These are phyloP conservation scores for Stemphylium vesicarium DNA, from an alignment of 2,329 filamentous ascomycete species.

Conservation along the genomic window DNA sequence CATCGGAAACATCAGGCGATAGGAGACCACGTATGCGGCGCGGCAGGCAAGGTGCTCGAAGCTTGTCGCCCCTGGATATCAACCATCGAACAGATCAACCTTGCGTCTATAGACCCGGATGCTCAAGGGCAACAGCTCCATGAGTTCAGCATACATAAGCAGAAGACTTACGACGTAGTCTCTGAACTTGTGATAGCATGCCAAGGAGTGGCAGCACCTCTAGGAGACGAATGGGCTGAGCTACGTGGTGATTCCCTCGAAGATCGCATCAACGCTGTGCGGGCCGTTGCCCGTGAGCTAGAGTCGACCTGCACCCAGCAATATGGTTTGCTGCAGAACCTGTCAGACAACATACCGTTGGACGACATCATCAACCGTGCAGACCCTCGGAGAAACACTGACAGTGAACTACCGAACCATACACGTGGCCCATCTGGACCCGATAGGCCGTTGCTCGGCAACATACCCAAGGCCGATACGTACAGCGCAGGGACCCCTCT, in stretches of 20 bases:
- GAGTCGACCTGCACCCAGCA: conserved; percentile 88
- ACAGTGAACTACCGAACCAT: conserved; percentile 45
- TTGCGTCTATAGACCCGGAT: conserved; percentile 76
- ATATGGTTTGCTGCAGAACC: conserved; percentile 82
- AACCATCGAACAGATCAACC: conserved; percentile 88
- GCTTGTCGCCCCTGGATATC: conserved; percentile 89
- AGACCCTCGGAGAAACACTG: conserved; percentile 52
- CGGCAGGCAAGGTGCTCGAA: conserved; percentile 81
- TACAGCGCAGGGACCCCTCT: conserved; percentile 63
- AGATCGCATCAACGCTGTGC: conserved; percentile 80
- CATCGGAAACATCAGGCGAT: conserved; percentile 78
- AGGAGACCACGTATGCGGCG: conserved; percentile 80
- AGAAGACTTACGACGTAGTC: conserved; percentile 90
- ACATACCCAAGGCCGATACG: conserved; percentile 65
- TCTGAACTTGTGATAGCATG: conserved; percentile 87
- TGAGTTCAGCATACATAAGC: conserved; percentile 90
- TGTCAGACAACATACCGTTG: conserved; percentile 77
- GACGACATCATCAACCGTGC: conserved; percentile 37
- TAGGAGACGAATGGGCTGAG: conserved; percentile 95
- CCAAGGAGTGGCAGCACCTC: conserved; percentile 86
- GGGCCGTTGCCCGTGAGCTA: conserved; percentile 76
- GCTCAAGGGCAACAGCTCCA: conserved; percentile 84
- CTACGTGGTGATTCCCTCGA: conserved; percentile 89
- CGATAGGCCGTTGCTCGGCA: conserved; percentile 59
- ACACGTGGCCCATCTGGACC: conserved; percentile 38